Evolutionary conservation across 192 early-diverging fungal species (phyloP), one percentile per base, ranked within the genome.

Genomic region (Dissophora ornata): DNA sequence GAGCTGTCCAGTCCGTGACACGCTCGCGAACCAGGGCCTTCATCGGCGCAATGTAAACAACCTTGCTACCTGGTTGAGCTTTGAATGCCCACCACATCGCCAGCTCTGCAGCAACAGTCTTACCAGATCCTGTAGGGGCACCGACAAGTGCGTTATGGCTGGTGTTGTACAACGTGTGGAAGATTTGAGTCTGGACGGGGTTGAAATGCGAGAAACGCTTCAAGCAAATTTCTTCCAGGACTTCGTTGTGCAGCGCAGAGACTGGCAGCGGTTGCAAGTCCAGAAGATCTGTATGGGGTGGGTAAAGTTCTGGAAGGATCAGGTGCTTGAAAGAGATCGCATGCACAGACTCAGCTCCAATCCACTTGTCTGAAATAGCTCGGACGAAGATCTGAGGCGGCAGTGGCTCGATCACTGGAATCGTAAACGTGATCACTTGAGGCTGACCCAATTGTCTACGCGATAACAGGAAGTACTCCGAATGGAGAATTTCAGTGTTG

Each of bases 111-210:
- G 95, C 94, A 29, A 99, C 90, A 1, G 98, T 98, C 71, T 98
- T 98, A 55, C 98, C 98, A 16, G 97, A 98, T 30, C 98, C 98
- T 2, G 98, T 98, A 6, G 98, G 96, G 3, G 98, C 97, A 55
- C 97, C 97, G 12, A 99, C 83, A 13, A 99, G 84, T 1, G 90
- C 88, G 80, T 98, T 98, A 63, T 92, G 84, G 9, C 87, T 55
- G 13, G 93, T 91, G 57, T 86, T 87, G 69, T 99, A 99, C 18
- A 98, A 84, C 0, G 97, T 96, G 62, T 99, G 95, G 87, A 99
- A 99, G 44, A 99, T 91, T 74, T 99, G 98, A 3, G 98, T 98
- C 81, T 99, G 98, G 29, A 99, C 91, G 0, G 98, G 96, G 65
- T 99, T 99, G 78, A 99, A 99, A 71, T 94, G 96, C n/a, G 92